Conservation (phyloP, 495 filamentous ascomycete species). For the Penicillium argentinense region DNA sequence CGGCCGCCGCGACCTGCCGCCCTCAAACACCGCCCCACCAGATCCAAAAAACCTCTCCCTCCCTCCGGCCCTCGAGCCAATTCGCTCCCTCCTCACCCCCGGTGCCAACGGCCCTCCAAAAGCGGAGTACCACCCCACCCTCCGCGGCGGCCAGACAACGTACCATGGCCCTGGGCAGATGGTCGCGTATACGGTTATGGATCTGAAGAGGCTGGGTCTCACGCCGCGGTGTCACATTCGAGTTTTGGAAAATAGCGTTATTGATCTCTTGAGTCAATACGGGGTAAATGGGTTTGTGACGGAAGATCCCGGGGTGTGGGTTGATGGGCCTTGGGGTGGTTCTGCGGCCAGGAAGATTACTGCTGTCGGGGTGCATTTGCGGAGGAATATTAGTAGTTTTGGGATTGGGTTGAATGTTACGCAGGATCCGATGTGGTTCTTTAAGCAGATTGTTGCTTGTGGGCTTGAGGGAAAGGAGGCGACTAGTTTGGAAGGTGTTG, state of each 20-base stretch:
- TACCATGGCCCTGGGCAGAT: slow-evolving; percentile 95
- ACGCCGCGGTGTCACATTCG: slow-evolving; percentile 67
- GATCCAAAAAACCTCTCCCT: slow-evolving; percentile 28
- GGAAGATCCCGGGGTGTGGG: slow-evolving; percentile 87
- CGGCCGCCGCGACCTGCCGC: slow-evolving; percentile 75
- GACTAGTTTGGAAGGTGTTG: slow-evolving; percentile 61
- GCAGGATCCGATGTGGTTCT: slow-evolving; percentile 60
- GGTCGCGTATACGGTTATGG: slow-evolving; percentile 84
- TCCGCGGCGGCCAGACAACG: slow-evolving; percentile 86
- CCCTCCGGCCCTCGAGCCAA: slow-evolving; percentile 39
- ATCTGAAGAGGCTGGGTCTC: slow-evolving; percentile 59
- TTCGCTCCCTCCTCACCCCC: slow-evolving; percentile 31
- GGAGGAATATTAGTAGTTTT: slow-evolving; percentile 80
- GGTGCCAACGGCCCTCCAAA: slow-evolving; percentile 27
- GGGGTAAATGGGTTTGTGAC: slow-evolving; percentile 62
- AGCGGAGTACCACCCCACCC: slow-evolving; percentile 67
- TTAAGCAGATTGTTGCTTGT: slow-evolving; percentile 80
- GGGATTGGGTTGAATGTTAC: slow-evolving; percentile 87
- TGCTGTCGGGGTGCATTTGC: slow-evolving; percentile 83
- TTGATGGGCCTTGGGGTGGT: slow-evolving; percentile 18
- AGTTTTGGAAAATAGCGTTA: slow-evolving; percentile 72
- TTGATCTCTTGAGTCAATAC: slow-evolving; percentile 55
- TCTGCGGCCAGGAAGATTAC: slow-evolving; percentile 68
- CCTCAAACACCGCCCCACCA: slow-evolving; percentile 44
- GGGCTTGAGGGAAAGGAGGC: slow-evolving; percentile 75